These are phyloP conservation scores for Volvariella volvacea DNA, from an alignment of 1,284 basidiomycete genomes.

Conservation along the genomic window DNA sequence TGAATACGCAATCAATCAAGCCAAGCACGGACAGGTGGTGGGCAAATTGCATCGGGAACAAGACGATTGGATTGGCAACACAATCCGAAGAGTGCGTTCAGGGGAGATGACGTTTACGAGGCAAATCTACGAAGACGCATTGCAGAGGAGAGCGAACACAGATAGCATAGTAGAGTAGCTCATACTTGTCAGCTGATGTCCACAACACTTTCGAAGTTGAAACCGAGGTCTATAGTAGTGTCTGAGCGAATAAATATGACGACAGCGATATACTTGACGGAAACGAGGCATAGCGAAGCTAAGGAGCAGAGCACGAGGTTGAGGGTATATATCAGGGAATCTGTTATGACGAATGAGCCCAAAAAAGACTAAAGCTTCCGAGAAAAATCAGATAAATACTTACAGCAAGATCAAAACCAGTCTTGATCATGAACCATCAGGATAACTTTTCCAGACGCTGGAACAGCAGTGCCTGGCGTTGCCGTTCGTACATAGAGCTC, in stretches of 20 bases:
- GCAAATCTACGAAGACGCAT: conserved; percentile 42
- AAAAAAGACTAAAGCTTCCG: too few relatives aligned
- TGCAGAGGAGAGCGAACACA: conserved; percentile 33
- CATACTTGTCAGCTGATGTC: too few relatives aligned
- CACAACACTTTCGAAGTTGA: too few relatives aligned
- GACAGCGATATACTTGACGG: too few relatives aligned
- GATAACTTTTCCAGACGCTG: conserved; percentile 40
- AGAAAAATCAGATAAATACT: background rate
- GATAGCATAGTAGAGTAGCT: conserved; percentile 4
- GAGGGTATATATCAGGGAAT: conserved; percentile 5
- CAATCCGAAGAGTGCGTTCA: conserved; percentile 43
- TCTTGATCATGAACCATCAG: conserved; percentile 11
- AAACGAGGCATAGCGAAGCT: too few relatives aligned
- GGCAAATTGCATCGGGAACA: conserved; percentile 64
- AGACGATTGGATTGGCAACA: conserved; percentile 45
- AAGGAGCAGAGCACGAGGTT: too few relatives aligned
- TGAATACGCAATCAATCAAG: conserved; percentile 41
- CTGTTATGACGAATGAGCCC: conserved; percentile 4
- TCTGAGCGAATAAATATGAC: too few relatives aligned
- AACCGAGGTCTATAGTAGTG: too few relatives aligned
- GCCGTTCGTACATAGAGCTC: conserved; percentile 44
- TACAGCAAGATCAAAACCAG: background rate
- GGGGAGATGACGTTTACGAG: conserved; percentile 45
- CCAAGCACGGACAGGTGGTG: conserved; percentile 74
- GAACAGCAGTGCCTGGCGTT: conserved; percentile 39